These are phyloP conservation scores for Trichoderma erinaceum DNA, from an alignment of 495 filamentous ascomycete species.

Conservation along the genomic window DNA sequence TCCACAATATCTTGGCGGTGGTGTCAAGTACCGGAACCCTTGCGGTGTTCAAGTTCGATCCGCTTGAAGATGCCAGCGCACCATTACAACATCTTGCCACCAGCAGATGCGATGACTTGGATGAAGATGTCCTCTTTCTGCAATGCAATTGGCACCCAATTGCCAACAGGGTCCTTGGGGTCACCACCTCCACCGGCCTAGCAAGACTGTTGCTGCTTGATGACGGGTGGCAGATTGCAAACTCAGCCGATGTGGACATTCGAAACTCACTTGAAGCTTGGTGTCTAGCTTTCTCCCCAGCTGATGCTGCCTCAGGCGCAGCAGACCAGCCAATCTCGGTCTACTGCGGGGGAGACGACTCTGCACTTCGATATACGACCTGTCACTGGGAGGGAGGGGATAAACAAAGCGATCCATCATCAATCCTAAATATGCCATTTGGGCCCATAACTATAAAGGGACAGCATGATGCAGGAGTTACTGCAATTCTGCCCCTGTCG, in stretches of 20 bases:
- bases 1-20: conserved; percentile 48
- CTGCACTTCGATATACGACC: conserved; percentile 33
- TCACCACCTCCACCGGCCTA: conserved; percentile 64
- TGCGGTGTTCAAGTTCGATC: conserved; percentile 50
- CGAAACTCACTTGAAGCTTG: conserved; percentile 58
- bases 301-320: conserved; percentile 4
- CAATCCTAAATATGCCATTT: conserved; percentile 32
- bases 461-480: conserved; percentile 75
- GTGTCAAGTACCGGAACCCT: conserved; percentile 69
- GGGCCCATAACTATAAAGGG: conserved; percentile 36
- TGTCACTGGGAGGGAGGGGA: conserved; percentile 15
- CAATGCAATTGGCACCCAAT: conserved; percentile 66
- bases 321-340: conserved; percentile 26
- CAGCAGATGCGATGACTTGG: conserved; percentile 30
- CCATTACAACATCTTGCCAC: conserved; percentile 31
- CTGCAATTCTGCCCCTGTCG: conserved; percentile 68
- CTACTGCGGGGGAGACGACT: conserved; percentile 69
- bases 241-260: conserved; percentile 27
- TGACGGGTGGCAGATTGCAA: conserved; percentile 22
- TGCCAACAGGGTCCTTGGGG: conserved; percentile 42
- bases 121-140: conserved; percentile 55
- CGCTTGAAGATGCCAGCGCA: conserved; percentile 18
- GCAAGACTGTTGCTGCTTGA: conserved; percentile 44
- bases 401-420: conserved; percentile 13
- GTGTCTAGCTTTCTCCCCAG: conserved; percentile 51